Base-by-base conservation (phyloP, 2,329 filamentous ascomycete genomes). In the Erysiphe pulchra region DNA sequence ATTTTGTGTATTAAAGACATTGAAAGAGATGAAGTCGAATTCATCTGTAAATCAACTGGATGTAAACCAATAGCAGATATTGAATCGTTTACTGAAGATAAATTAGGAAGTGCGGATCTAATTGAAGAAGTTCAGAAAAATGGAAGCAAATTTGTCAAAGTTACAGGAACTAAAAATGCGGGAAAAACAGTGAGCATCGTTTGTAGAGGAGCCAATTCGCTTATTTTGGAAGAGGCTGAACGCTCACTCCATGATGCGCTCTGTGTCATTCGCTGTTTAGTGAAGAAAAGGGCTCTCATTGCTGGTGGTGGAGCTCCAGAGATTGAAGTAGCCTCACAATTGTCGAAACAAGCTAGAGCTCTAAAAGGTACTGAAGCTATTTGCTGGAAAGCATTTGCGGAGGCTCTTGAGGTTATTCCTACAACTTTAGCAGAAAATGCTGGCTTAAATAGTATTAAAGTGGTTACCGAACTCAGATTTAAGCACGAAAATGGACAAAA, bases 221-320 rank as follows among this genome's bases (percentile, higher is more conserved):
- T 98, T 52, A 94, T 98, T 57, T 69, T 98, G 44, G 90, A 98
- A 59, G 90, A 98, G 65, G 92, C 90, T 0, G 90, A 95, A 70
- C 83, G 90, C 56, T 90, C 81, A 53, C 72, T 98, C 46, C 90
- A 98, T 69, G 90, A 98, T 57, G 90, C 90, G 30, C 84, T 95
- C 52, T 98, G 90, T 61, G 90, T 95, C 44, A 86, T 98, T 55
- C 80, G 90, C 55, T 98, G 90, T 60, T 66, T 98, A 49, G 90
- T 98, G 54, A 98, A 98, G 76, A 98, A 95, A 75, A 92, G 92
- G 67, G 90, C 90, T n/a, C 74, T 98, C 47, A 92, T 98, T 56
- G 87, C 92, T 13, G 90, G 90, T 62, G 90, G 90, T 57, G 90
- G 90, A 60, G 90, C 90, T 1, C 83, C 90, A 24, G 90, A 98